phyloP scores from a whole-genome alignment of 2,329 filamentous ascomycete species.

The Fusarium sp. region DNA sequence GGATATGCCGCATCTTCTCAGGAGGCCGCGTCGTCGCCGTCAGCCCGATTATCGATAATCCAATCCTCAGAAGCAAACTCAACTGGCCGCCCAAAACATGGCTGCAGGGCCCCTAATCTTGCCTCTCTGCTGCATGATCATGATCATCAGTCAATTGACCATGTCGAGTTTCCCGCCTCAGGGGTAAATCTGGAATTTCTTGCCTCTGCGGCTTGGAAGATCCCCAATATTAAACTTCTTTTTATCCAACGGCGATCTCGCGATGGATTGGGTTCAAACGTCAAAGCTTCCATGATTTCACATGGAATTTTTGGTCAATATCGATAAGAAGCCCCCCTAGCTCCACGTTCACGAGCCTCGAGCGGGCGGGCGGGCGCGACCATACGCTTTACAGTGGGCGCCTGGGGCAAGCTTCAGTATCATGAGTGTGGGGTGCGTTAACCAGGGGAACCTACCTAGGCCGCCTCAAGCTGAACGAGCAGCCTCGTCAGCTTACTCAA shows the following conservation, averaged over 20 bases:
- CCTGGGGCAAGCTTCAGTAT: conserved; percentile 32
- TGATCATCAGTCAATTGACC: conserved; percentile 38
- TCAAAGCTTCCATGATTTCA: neutral
- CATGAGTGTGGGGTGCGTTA: conserved; percentile 35
- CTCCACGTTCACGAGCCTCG: conserved; percentile 30
- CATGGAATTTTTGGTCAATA: conserved; percentile 7
- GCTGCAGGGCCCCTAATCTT: conserved; percentile 8
- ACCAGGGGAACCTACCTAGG: neutral
- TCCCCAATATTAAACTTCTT: conserved; percentile 1
- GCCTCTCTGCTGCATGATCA: conserved; percentile 33
- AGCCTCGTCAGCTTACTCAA: neutral
- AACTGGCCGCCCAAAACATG: conserved; percentile 13
- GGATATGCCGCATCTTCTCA: conserved; percentile 23
- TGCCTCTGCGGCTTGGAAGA: conserved; percentile 11
- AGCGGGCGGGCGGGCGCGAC: conserved; percentile 13
- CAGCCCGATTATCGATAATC: conserved; percentile 18
- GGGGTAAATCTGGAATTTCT: conserved; percentile 18
- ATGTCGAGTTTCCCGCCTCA: conserved; percentile 13
- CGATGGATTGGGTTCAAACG: neutral
- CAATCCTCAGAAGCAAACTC: neutral
- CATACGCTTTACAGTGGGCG: conserved; percentile 25
- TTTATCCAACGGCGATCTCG: neutral
- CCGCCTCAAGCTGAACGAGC: neutral
- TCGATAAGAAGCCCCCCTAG: conserved; percentile 27
- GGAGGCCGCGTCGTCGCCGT: conserved; percentile 35